Evolutionary conservation across 495 filamentous ascomycete species (phyloP).

Genomic region (Trichoderma reesei): DNA sequence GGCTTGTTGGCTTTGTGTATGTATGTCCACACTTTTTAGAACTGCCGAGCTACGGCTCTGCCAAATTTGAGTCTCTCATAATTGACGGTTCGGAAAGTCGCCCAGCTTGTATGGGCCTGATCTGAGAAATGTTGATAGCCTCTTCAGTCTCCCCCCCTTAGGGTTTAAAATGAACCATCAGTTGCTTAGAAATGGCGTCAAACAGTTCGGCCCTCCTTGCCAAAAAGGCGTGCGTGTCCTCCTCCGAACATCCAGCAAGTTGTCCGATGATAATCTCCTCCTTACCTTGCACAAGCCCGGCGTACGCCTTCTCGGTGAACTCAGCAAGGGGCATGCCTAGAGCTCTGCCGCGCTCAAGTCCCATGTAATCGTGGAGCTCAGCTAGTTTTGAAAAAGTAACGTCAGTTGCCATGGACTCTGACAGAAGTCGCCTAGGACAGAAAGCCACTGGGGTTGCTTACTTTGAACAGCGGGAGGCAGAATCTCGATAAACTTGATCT

Average conservation of each 20-base stretch:
- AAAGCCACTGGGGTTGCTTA: background rate
- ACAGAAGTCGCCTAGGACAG: background rate
- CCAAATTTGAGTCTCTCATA: too few species aligned
- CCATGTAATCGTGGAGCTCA: slow-evolving; percentile 45
- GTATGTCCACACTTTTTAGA: background rate
- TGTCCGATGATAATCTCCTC: slow-evolving; percentile 27
- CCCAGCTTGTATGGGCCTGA: background rate
- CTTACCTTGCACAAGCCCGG: slow-evolving; percentile 43
- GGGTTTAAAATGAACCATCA: background rate
- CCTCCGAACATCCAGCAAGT: background rate
- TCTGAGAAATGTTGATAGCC: background rate
- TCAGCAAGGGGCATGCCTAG: slow-evolving; percentile 52
- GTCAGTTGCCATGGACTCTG: background rate
- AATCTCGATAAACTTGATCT: slow-evolving; percentile 52
- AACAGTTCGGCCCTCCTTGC: background rate
- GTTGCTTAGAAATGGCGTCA: background rate
- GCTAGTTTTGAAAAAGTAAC: slow-evolving; percentile 11
- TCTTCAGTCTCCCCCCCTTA: background rate
- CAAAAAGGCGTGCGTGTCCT: background rate
- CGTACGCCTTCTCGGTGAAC: slow-evolving; percentile 49
- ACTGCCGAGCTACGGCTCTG: too few species aligned
- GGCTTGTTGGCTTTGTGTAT: background rate
- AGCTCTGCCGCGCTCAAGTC: slow-evolving; percentile 23
- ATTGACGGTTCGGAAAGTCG: background rate
- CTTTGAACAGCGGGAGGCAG: slow-evolving; percentile 59